phyloP scores from a whole-genome alignment of 164 flowering plant genomes.

The Aristolochia contorta region DNA sequence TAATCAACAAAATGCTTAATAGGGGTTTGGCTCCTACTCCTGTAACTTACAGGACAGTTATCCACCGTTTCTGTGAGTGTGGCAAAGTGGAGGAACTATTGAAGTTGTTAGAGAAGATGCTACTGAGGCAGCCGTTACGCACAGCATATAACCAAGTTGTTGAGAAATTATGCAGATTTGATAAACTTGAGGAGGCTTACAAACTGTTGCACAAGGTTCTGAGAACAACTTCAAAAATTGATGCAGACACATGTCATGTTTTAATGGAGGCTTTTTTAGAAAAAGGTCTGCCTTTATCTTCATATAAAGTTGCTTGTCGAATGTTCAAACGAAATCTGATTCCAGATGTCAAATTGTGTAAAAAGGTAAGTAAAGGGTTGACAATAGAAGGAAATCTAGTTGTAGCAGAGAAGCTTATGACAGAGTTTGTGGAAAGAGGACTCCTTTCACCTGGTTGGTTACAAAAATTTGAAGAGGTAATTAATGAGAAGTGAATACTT shows the following conservation, averaged over 20 bases:
- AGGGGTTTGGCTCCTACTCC: conserved; percentile 71
- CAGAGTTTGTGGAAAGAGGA: conserved; percentile 74
- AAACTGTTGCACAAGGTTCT: conserved; percentile 59
- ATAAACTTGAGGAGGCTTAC: conserved; percentile 62
- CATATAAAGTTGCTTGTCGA: conserved; percentile 74
- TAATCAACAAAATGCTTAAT: conserved; percentile 54
- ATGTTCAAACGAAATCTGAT: conserved; percentile 78
- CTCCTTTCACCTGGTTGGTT: conserved; percentile 15
- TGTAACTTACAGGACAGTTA: conserved; percentile 66
- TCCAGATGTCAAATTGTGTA: conserved; percentile 72
- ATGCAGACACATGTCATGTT: conserved; percentile 63
- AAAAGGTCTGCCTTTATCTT: conserved; percentile 38
- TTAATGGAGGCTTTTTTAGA: conserved; percentile 60
- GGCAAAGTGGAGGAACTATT: conserved; percentile 62
- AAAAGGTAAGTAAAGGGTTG: conserved; percentile 51
- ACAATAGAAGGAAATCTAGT: conserved; percentile 34
- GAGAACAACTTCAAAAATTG: conserved; percentile 57
- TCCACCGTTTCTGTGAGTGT: conserved; percentile 59
- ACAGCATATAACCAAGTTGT: conserved; percentile 74
- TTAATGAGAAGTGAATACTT: too few relatives aligned
- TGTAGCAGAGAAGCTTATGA: conserved; percentile 72
- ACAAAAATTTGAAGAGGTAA: too few relatives aligned
- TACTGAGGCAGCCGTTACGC: conserved; percentile 33
- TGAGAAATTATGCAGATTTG: conserved; percentile 77
- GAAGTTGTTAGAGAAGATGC: conserved; percentile 66